phyloP scores from a whole-genome alignment of 306 rosid species.

The Luffa aegyptiaca region DNA sequence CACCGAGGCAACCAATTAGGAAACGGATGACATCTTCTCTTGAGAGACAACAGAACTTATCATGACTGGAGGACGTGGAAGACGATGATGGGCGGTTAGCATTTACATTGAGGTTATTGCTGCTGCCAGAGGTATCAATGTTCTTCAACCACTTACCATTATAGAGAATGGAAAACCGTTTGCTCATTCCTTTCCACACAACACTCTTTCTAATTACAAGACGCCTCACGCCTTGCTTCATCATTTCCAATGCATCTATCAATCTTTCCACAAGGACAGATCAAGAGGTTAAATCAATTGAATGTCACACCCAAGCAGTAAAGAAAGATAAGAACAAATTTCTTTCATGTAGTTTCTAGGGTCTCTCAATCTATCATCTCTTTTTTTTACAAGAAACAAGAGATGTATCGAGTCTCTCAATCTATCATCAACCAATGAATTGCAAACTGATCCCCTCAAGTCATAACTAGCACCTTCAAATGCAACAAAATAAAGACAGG shows the following conservation, averaged over 20 bases:
- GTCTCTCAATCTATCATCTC: background rate
- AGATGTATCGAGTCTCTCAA: no score
- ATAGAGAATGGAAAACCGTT: slow-evolving; percentile 82
- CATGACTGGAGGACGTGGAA: slow-evolving; percentile 17
- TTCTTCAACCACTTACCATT: slow-evolving; percentile 90
- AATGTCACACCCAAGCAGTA: background rate
- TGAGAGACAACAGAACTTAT: slow-evolving; percentile 80
- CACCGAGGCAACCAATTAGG: slow-evolving; percentile 92
- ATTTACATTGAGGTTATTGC: slow-evolving; percentile 37
- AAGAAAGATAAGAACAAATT: background rate
- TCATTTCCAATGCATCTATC: slow-evolving; percentile 95
- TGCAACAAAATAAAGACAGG: background rate
- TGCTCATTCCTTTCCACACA: slow-evolving; percentile 96
- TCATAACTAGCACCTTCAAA: background rate
- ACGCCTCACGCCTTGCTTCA: slow-evolving; percentile 92
- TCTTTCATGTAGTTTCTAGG: background rate
- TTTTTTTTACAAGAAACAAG: no score
- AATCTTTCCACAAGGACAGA: slow-evolving; percentile 32
- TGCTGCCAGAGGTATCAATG: slow-evolving; percentile 42
- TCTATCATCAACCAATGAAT: background rate
- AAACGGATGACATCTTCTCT: slow-evolving; percentile 97
- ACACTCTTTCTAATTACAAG: slow-evolving; percentile 80
- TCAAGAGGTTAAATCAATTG: background rate
- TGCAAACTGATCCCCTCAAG: background rate
- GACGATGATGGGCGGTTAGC: slow-evolving; percentile 48